Base-by-base conservation (phyloP, 164 flowering plant genomes). In the Sedum album region DNA sequence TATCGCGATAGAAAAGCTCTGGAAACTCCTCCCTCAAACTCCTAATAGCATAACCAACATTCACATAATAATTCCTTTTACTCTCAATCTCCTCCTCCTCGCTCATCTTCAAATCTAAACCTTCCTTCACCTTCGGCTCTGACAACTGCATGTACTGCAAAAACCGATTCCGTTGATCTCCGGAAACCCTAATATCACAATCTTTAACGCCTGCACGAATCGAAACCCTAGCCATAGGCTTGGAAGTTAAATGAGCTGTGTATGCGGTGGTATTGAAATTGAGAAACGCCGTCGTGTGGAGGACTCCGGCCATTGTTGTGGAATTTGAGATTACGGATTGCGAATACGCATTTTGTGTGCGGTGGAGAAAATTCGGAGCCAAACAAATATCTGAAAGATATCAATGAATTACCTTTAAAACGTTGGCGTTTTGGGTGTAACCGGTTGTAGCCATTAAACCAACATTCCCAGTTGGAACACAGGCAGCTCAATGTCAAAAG, bases 1-100 rank as follows among this genome's bases (percentile, higher is more conserved):
- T 85, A 77, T 88, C 95, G 53, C 76, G 78, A 41, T 82, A 77
- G 68, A 91, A 91, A 10, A 88, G 71, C 46, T 76, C 83, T 0
- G 88, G 97, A 68, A 91, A 80, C 67, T 86, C 96, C 72, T 91
- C 97, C 36, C 97, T 75, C 30, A 91, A 65, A 31, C 84, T 78
- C 73, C 95, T 82, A 81, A 91, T 89, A 13, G 97, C 97, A 67
- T 89, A 82, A 0, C 93, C 97, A 75, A 77, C 72, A 73, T 91
- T 91, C 55, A 86, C 77, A 68, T 88, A 89, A 65, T 84, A 91
- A 71, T 86, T 80, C 81, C 76, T 81, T 82, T 80, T 82, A 68
- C 83, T 83, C 63, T 83, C 88, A 68, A 84, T 82, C 60, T 83
- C 88, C 20, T 81, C 90, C 67, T 82, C 67, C 28, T 65, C 17